Evolutionary conservation across 306 rosid genomes (phyloP).

Genomic region (Oxytropis ochrocephala): DNA sequence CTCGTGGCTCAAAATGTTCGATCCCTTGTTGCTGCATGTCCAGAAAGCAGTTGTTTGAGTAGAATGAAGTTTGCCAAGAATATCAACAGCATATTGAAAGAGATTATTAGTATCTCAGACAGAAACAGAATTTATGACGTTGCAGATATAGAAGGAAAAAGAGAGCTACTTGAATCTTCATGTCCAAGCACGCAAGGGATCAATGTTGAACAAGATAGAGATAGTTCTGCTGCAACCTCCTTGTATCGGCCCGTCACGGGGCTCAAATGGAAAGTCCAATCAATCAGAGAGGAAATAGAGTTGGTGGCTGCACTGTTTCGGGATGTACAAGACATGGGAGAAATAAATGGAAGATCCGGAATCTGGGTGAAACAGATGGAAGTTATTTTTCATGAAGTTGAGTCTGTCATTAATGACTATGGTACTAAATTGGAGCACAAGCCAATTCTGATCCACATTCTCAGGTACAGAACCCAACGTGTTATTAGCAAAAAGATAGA

Average conservation of each 20-base stretch:
- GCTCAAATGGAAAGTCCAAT: neutral
- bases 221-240: neutral
- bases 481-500: neutral
- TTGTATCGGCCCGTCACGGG: neutral
- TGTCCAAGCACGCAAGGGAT: neutral
- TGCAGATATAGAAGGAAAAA: neutral
- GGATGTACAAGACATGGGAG: neutral
- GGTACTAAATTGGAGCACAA: neutral
- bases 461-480: neutral
- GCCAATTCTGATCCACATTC: neutral
- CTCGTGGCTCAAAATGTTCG: neutral
- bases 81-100: neutral
- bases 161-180: neutral
- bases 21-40: neutral
- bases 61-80: neutral
- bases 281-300: neutral
- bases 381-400: neutral
- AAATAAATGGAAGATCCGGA: neutral
- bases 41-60: neutral
- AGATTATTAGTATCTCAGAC: neutral
- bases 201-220: neutral
- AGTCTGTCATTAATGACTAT: neutral
- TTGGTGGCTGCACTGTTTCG: slow-evolving; percentile 10
- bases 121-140: slow-evolving; percentile 9
- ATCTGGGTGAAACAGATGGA: slow-evolving; percentile 13